phyloP scores from a whole-genome alignment of 768 basidiomycete species.

The Agaricus subrufescens region DNA sequence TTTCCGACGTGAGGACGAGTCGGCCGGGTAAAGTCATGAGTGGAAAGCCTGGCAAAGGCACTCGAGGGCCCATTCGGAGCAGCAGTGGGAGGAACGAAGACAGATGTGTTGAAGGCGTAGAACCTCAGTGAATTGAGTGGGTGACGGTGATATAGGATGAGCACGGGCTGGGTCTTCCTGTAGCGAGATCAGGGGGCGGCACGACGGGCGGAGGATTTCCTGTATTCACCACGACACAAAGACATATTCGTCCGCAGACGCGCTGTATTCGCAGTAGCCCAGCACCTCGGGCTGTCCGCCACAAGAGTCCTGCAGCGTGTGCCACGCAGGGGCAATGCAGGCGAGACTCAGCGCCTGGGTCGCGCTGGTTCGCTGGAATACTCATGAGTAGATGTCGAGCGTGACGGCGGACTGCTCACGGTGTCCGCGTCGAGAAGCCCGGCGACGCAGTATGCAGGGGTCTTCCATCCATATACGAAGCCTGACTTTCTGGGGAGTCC shows the following conservation, averaged over 20 bases:
- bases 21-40: conserved; percentile 8
- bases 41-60: background rate
- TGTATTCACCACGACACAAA: conserved; percentile 18
- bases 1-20: background rate
- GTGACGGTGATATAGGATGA: conserved; percentile 54
- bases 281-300: conserved; percentile 28
- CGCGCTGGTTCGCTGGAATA: background rate
- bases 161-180: conserved; percentile 13
- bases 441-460: conserved; percentile 44
- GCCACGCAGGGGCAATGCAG: conserved; percentile 17
- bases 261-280: conserved; percentile 25
- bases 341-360: background rate
- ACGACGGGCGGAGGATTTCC: conserved; percentile 6
- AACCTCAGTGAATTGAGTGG: conserved; percentile 56
- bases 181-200: background rate
- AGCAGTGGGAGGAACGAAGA: conserved; percentile 13
- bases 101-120: conserved; percentile 44
- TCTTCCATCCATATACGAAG: conserved; percentile 56
- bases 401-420: background rate
- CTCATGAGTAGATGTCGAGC: background rate
- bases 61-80: background rate
- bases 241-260: background rate
- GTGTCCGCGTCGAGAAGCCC: conserved; percentile 35
- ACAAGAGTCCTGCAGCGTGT: conserved; percentile 19
- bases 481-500: conserved; percentile 39